Base-by-base conservation (phyloP, 2,329 filamentous ascomycete species). In the Botrytis byssoidea region DNA sequence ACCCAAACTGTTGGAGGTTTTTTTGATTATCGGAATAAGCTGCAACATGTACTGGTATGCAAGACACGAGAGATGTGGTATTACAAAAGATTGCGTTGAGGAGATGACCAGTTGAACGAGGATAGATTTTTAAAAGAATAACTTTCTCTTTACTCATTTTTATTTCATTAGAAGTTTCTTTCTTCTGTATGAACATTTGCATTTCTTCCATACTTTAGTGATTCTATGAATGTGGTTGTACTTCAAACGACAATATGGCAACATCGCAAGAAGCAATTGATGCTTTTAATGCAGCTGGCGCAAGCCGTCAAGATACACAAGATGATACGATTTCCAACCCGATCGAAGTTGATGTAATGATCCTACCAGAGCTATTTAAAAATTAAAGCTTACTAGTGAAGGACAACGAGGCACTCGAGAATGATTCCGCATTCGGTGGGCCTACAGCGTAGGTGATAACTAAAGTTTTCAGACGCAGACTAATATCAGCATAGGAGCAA, bases 321-420 rank as follows among this genome's bases (percentile, higher is more conserved):
- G n/a, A 42, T 29, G 48, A 44, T 72, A 25, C 61, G 29, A 55
- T 8, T 16, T 22, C 16, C 20, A 67, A 59, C 48, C 40, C 51
- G 5, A 68, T 72, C 29, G 61, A 72, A 42, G 70, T 67, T 22
- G 70, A 72, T 68, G 70, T 72, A 72, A 72, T 67, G 22, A 48
- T 9, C 61, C 40, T 44, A 8, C 12, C 8, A 16, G 25, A 29
- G 25, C 8, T 14, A 14, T 32, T 22, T 29, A 35, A 40, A 32
- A n/a, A 46, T 29, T 22, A 20, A 46, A 57, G 70, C 70, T 72
- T 55, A 72, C 61, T 9, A 67, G 25, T 48, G 37, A 67, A 67
- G 46, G 61, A 72, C 7, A 37, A 72, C 16, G 46, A 72, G 14
- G 37, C 40, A 48, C 61, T 57, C 46, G 70, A 72, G 22, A 68